phyloP scores from a whole-genome alignment of 352 stramenopile species.

The Elongisporangium prolatum region DNA sequence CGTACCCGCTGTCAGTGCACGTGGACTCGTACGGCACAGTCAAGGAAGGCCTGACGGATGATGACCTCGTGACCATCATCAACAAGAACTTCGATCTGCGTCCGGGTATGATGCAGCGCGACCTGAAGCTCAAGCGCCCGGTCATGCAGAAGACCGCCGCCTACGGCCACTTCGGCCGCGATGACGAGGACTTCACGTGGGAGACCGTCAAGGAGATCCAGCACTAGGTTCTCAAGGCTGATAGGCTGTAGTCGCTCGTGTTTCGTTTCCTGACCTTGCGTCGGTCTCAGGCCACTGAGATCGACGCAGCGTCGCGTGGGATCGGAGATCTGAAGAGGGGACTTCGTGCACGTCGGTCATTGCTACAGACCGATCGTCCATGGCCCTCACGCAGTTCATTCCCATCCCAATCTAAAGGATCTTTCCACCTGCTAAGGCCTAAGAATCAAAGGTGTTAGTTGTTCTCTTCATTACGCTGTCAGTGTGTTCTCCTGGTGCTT shows the following conservation, averaged over 20 bases:
- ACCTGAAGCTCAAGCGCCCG: slow-evolving; percentile 96
- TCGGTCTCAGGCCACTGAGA: not conserved
- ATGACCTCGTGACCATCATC: slow-evolving; percentile 96
- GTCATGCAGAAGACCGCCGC: slow-evolving; percentile 98
- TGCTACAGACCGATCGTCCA: not conserved
- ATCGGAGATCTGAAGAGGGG: not conserved
- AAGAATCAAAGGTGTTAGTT: slow-evolving; percentile 25
- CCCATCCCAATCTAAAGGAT: not conserved
- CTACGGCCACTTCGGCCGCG: slow-evolving; percentile 99
- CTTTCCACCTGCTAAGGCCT: slow-evolving; percentile 11
- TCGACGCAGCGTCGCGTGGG: not conserved
- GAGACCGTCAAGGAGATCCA: slow-evolving; percentile 94
- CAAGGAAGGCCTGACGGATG: slow-evolving; percentile 93
- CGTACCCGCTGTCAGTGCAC: slow-evolving; percentile 96
- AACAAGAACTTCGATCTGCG: slow-evolving; percentile 99
- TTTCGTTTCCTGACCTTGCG: not conserved
- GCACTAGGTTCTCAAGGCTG: slow-evolving; percentile 34
- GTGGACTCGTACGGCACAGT: slow-evolving; percentile 98
- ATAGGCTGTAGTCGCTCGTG: not conserved
- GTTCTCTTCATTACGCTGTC: not conserved
- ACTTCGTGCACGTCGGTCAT: not conserved
- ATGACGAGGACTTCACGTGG: slow-evolving; percentile 99
- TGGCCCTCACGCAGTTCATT: not conserved
- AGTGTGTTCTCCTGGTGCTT: not conserved
- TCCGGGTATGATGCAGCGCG: slow-evolving; percentile 97